phyloP scores from a whole-genome alignment of 164 flowering plant species.

The Vitis amurensis region DNA sequence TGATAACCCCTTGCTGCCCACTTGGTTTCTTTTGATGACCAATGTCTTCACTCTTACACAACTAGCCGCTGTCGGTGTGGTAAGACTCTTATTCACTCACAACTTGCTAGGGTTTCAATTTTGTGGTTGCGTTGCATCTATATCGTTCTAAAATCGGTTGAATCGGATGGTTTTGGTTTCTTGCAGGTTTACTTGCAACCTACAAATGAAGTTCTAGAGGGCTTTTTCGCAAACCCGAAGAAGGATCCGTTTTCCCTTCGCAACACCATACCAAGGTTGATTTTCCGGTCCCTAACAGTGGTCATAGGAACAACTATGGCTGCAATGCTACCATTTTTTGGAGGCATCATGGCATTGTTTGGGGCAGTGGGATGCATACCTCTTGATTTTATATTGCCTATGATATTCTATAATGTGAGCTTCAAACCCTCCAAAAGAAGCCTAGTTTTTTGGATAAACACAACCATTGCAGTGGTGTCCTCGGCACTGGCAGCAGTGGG shows the following conservation, averaged over 20 bases:
- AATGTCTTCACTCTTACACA: constrained; percentile 41
- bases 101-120: too few relatives aligned
- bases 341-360: constrained; percentile 46
- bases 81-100: constrained; percentile 10
- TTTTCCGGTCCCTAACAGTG: constrained; percentile 39
- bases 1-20: constrained; percentile 32
- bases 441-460: constrained; percentile 34
- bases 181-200: constrained; percentile 57
- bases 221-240: constrained; percentile 35
- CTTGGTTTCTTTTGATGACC: constrained; percentile 46
- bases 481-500: constrained; percentile 25
- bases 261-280: constrained; percentile 42
- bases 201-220: constrained; percentile 49
- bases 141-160: too few relatives aligned
- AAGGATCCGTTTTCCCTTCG: constrained; percentile 36
- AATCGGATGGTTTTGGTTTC: too few relatives aligned
- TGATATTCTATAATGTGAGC: constrained; percentile 41
- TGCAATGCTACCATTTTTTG: constrained; percentile 62
- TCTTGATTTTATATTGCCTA: constrained; percentile 50
- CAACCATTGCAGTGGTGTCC: constrained; percentile 30
- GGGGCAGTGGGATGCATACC: constrained; percentile 62
- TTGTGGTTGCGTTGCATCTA: too few relatives aligned
- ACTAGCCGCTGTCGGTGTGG: constrained; percentile 45
- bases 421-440: constrained; percentile 49
- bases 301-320: constrained; percentile 32